A percentile compares a stretch with the other conserved stretches of the same genome.
Conservation (phyloP, 192 early-diverging fungal species). For the Gaertneriomyces sp. region DNA sequence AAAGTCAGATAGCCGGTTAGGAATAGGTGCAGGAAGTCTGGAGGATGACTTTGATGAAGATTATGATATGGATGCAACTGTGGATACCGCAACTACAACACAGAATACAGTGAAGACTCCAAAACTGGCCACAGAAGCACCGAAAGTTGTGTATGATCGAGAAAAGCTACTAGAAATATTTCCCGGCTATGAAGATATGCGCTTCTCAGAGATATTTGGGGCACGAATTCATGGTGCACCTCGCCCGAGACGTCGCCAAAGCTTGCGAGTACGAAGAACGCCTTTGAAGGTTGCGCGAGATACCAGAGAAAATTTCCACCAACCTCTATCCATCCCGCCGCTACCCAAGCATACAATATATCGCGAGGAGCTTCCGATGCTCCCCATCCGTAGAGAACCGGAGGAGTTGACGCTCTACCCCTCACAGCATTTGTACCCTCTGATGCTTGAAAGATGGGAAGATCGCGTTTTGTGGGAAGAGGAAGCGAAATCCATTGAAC, state of each 20-base stretch:
- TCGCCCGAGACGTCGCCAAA: background rate
- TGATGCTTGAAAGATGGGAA: conserved; percentile 83
- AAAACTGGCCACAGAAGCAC: background rate
- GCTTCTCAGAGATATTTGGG: conserved; percentile 16
- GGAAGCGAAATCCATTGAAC: background rate
- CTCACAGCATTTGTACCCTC: conserved; percentile 31
- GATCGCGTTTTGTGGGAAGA: conserved; percentile 74
- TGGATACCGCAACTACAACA: background rate
- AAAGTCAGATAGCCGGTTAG: background rate
- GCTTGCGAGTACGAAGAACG: background rate
- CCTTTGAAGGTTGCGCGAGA: background rate
- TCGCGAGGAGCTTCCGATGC: background rate
- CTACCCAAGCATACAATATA: conserved; percentile 1
- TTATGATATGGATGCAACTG: conserved; percentile 7
- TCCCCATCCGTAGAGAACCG: background rate
- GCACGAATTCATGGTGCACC: background rate
- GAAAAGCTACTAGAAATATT: conserved; percentile 4
- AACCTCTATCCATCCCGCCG: background rate
- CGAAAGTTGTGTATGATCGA: conserved; percentile 4
- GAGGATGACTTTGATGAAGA: conserved; percentile 1
- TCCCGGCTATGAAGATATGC: conserved; percentile 10
- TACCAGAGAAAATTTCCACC: background rate
- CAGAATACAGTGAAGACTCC: background rate
- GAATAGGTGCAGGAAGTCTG: conserved; percentile 2
- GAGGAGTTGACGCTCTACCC: background rate